phyloP scores from a whole-genome alignment of 306 rosid species.

The Acacia confusa region DNA sequence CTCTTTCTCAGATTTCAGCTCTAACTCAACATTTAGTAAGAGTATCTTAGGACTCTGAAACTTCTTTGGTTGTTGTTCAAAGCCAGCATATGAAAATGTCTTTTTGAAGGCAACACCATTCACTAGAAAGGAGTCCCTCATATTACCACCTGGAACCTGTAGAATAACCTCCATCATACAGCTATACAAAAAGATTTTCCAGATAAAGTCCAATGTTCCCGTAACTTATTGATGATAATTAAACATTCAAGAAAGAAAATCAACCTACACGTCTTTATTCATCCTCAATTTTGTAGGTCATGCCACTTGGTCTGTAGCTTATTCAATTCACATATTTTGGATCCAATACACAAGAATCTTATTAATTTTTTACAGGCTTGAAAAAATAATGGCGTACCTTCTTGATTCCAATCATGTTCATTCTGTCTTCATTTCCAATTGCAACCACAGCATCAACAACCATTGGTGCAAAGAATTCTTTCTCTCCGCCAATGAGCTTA shows the following conservation, averaged over 20 bases:
- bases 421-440: constrained; percentile 84
- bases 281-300: background rate
- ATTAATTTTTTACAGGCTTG: background rate
- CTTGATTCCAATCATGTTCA: constrained; percentile 97
- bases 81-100: constrained; percentile 99
- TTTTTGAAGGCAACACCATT: constrained; percentile 97
- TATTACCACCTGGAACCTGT: constrained; percentile 98
- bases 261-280: background rate
- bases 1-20: constrained; percentile 98
- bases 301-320: background rate
- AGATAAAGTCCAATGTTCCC: background rate
- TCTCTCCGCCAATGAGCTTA: constrained; percentile 97
- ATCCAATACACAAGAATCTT: background rate
- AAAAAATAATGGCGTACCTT: constrained; percentile 50
- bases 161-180: constrained; percentile 29
- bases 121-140: constrained; percentile 95
- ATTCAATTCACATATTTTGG: background rate
- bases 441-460: constrained; percentile 95
- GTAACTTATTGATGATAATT: background rate
- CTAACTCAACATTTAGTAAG: constrained; percentile 84
- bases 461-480: constrained; percentile 93
- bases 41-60: constrained; percentile 77
- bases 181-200: constrained; percentile 9
- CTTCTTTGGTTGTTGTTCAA: constrained; percentile 98
- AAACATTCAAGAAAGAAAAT: constrained; percentile 12